phyloP scores from a whole-genome alignment of 1,284 basidiomycete species.

The Moesziomyces parantarcticus region DNA sequence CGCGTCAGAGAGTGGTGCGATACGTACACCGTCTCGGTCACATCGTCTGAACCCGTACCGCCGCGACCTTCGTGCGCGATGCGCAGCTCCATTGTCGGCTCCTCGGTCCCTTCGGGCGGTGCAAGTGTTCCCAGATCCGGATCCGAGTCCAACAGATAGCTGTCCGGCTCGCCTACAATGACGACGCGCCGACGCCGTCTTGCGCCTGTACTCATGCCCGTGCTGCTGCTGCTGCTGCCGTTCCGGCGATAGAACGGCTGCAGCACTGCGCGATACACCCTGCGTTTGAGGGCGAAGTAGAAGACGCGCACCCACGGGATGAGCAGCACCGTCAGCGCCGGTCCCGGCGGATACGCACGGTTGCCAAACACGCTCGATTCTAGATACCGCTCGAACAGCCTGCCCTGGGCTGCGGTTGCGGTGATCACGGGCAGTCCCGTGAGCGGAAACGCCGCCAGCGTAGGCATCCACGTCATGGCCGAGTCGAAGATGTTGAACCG shows the following conservation, averaged over 20 bases:
- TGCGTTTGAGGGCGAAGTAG: constrained; percentile 57
- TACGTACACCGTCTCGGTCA: constrained; percentile 53
- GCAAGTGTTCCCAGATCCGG: constrained; percentile 10
- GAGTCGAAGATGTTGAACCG: constrained; percentile 56
- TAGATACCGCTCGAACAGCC: constrained; percentile 25
- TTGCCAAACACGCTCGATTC: constrained; percentile 18
- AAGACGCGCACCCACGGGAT: constrained; percentile 60
- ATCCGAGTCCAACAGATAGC: constrained; percentile 32
- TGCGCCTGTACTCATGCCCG: constrained; percentile 9
- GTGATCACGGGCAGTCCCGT: constrained; percentile 27
- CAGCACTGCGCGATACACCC: constrained; percentile 45
- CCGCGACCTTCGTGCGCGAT: constrained; percentile 12
- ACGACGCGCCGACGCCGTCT: constrained; percentile 28
- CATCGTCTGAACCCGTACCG: constrained; percentile 8
- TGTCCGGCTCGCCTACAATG: constrained; percentile 43
- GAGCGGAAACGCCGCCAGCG: constrained; percentile 52
- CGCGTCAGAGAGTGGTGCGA: constrained; percentile 46
- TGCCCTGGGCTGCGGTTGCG: constrained; percentile 14
- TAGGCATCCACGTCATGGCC: constrained; percentile 58
- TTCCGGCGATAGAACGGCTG: constrained; percentile 25
- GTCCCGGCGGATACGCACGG: constrained; percentile 51
- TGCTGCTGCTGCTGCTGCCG: too few relatives aligned
- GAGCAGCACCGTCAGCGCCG: constrained; percentile 49
- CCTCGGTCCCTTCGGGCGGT: constrained; percentile 16
- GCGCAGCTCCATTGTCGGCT: constrained; percentile 19